A percentile compares a stretch with the other conserved stretches of the same genome.
These are phyloP conservation scores for Chlamydomonas reinhardtii DNA, from an alignment of 163 green algal species.

Conservation along the genomic window DNA sequence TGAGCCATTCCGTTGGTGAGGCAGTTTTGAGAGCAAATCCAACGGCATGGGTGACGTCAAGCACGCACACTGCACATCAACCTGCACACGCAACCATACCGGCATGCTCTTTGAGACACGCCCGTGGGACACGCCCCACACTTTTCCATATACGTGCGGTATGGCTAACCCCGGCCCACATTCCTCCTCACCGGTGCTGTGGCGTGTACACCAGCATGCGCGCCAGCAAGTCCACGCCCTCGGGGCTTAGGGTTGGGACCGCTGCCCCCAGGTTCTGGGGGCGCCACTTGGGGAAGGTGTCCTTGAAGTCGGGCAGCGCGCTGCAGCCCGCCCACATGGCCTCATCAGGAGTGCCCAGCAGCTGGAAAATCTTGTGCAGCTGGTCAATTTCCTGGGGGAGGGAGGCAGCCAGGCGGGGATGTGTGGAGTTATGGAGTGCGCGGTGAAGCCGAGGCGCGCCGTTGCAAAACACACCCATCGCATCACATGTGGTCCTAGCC, in stretches of 20 bases:
- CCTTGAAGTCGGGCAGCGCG: slow-evolving; percentile 92
- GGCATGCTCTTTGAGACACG: too few species aligned
- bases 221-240: slow-evolving; percentile 76
- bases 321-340: slow-evolving; percentile 87
- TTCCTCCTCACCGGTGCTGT: slow-evolving; percentile 54
- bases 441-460: too few species aligned
- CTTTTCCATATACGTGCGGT: too few species aligned
- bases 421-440: too few species aligned
- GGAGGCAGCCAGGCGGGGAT: background rate
- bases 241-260: slow-evolving; percentile 64
- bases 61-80: too few species aligned
- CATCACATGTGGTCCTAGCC: too few species aligned
- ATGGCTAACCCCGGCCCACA: too few species aligned
- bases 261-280: slow-evolving; percentile 53
- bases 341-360: slow-evolving; percentile 93
- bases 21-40: background rate
- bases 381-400: slow-evolving; percentile 94
- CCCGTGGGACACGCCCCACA: too few species aligned
- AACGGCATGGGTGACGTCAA: background rate
- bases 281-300: slow-evolving; percentile 91
- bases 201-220: slow-evolving; percentile 84
- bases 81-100: too few species aligned
- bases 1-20: background rate
- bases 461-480: too few species aligned
- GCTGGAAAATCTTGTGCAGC: slow-evolving; percentile 97